These are phyloP conservation scores for Allium sativum DNA, from an alignment of 106 monocot species.

Conservation along the genomic window DNA sequence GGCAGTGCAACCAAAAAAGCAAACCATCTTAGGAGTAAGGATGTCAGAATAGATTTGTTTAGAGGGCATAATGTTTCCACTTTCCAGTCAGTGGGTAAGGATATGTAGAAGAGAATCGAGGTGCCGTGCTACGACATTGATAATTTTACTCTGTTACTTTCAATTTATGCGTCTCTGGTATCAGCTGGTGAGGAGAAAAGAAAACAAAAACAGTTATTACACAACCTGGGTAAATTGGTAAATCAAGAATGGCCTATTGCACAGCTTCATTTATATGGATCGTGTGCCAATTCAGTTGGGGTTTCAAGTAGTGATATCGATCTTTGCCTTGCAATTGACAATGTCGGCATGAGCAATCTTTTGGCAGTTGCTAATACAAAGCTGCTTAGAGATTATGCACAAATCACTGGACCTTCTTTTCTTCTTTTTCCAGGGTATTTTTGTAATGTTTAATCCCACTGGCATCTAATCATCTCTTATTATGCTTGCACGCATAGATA, in stretches of 20 bases:
- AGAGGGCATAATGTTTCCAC: conserved; percentile 27
- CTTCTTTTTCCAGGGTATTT: too few species aligned
- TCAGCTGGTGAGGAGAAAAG: conserved; percentile 69
- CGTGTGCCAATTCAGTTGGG: conserved; percentile 95
- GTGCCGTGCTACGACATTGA: conserved; percentile 66
- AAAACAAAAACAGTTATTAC: conserved; percentile 64
- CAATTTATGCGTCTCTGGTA: conserved; percentile 67
- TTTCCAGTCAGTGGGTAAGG: conserved; percentile 61
- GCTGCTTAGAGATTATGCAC: conserved; percentile 80
- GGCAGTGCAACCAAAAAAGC: background rate
- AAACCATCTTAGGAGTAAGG: conserved; percentile 4
- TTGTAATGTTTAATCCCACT: too few species aligned
- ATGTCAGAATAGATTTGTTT: conserved; percentile 24
- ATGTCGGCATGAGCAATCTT: conserved; percentile 51
- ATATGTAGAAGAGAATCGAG: conserved; percentile 36
- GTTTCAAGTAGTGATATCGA: conserved; percentile 95
- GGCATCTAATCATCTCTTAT: too few species aligned
- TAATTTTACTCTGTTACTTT: conserved; percentile 36
- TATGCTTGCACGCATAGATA: too few species aligned
- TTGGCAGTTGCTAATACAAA: conserved; percentile 97
- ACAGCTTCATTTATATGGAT: conserved; percentile 75
- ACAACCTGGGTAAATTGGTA: conserved; percentile 45
- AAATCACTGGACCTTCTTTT: too few species aligned
- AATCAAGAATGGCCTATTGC: conserved; percentile 81
- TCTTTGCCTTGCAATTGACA: conserved; percentile 76